These are phyloP conservation scores for Stenogyne calaminthoides DNA, from an alignment of 305 asterid species.

Conservation along the genomic window DNA sequence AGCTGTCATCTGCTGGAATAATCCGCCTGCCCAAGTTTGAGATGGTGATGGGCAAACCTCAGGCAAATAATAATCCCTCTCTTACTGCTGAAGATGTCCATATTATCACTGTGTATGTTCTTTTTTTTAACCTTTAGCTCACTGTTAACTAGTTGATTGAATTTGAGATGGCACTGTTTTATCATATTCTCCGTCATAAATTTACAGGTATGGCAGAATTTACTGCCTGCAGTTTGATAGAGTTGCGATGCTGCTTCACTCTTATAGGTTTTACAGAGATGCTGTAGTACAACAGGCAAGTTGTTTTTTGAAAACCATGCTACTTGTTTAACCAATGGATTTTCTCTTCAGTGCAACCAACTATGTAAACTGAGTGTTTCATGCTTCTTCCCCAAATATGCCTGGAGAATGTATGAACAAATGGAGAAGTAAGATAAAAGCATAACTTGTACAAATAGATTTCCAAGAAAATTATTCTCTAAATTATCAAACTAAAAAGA, in stretches of 20 bases:
- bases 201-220: constrained; percentile 91
- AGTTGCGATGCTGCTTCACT: constrained; percentile 80
- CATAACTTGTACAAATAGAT: not conserved
- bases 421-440: constrained; percentile 9
- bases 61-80: constrained; percentile 72
- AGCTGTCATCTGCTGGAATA: constrained; percentile 90
- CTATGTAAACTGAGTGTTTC: not conserved
- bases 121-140: constrained; percentile 6
- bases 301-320: constrained; percentile 26
- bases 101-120: constrained; percentile 79
- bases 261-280: constrained; percentile 90
- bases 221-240: constrained; percentile 95
- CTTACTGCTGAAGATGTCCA: constrained; percentile 91
- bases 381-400: not conserved
- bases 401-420: not conserved
- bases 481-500: not conserved
- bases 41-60: constrained; percentile 81
- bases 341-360: constrained; percentile 8
- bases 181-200: constrained; percentile 34
- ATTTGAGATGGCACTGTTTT: constrained; percentile 26
- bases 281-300: constrained; percentile 88
- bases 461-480: not conserved
- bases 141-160: not conserved
- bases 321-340: constrained; percentile 13
- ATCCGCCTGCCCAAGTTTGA: constrained; percentile 90